A percentile compares a stretch with the other conserved stretches of the same genome.
These are phyloP conservation scores for Aureobasidium sp. DNA, from an alignment of 2,329 filamentous ascomycete species.

Conservation along the genomic window DNA sequence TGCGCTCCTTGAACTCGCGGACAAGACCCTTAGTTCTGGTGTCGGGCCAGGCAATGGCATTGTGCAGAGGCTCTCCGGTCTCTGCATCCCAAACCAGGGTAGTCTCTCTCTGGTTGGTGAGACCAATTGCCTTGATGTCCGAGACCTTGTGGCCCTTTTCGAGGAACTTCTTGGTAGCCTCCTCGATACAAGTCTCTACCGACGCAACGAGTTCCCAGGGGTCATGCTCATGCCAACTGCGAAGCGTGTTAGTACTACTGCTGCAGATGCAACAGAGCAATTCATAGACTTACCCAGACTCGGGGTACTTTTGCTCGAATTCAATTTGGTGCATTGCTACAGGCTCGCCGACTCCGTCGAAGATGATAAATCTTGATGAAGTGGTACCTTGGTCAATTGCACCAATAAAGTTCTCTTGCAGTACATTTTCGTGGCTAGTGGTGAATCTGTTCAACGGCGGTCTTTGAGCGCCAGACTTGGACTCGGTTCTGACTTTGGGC, in stretches of 20 bases:
- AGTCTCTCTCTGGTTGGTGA: slow-evolving; percentile 85
- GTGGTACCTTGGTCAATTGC: slow-evolving; percentile 84
- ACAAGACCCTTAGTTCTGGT: slow-evolving; percentile 70
- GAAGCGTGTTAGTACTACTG: slow-evolving; percentile 11
- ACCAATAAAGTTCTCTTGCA: slow-evolving; percentile 61
- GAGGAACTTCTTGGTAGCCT: slow-evolving; percentile 63
- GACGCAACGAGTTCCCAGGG: slow-evolving; percentile 65
- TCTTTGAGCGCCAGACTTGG: slow-evolving; percentile 5
- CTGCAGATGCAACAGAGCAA: not conserved
- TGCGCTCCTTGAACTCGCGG: slow-evolving; percentile 61
- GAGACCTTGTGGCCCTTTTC: slow-evolving; percentile 57
- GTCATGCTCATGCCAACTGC: slow-evolving; percentile 81
- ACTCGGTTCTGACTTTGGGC: slow-evolving; percentile 10
- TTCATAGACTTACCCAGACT: slow-evolving; percentile 61
- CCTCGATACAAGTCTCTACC: slow-evolving; percentile 69
- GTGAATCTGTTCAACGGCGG: slow-evolving; percentile 24
- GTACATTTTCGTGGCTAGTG: slow-evolving; percentile 28
- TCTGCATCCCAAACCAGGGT: slow-evolving; percentile 75
- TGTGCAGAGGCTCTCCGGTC: slow-evolving; percentile 71
- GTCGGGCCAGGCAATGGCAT: slow-evolving; percentile 83
- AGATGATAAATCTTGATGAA: slow-evolving; percentile 78
- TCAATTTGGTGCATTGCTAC: slow-evolving; percentile 76
- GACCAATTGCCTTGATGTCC: slow-evolving; percentile 68
- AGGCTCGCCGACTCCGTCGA: slow-evolving; percentile 66
- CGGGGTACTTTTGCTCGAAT: slow-evolving; percentile 71